Conservation (phyloP, 1,284 basidiomycete species). For the Volvariella surrecta region DNA sequence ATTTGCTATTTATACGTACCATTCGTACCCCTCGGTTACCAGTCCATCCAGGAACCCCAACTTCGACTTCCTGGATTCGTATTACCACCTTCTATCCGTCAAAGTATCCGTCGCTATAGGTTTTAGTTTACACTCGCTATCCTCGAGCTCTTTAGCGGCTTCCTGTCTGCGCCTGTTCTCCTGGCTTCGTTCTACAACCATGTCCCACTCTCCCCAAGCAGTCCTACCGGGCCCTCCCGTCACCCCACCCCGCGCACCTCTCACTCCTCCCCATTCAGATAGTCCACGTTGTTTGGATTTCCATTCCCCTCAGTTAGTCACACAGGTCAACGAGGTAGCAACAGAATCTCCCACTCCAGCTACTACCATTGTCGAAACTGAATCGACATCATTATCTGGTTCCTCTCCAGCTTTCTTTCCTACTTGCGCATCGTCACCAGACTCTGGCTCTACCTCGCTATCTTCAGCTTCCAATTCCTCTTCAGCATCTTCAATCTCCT, state of each 20-base stretch:
- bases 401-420: background rate
- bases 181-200: background rate
- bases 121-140: slow-evolving; percentile 1
- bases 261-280: slow-evolving; percentile 3
- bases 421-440: background rate
- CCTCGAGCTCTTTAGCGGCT: background rate
- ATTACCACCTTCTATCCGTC: too few species aligned
- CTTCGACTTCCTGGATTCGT: background rate
- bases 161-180: background rate
- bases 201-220: slow-evolving; percentile 5
- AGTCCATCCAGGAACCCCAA: background rate
- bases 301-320: background rate
- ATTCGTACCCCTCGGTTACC: background rate
- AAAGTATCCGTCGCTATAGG: background rate
- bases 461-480: background rate
- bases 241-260: slow-evolving; percentile 1
- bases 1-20: slow-evolving; percentile 1
- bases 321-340: too few species aligned
- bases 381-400: background rate
- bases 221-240: background rate
- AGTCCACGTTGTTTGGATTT: background rate
- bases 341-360: too few species aligned
- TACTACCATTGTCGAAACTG: background rate
- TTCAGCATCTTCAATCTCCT: slow-evolving; percentile 1
- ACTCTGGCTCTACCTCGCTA: slow-evolving; percentile 1